Evolutionary conservation across 306 rosid species (phyloP), one percentile per base, ranked within the genome.

Genomic region (Quercus rubra): DNA sequence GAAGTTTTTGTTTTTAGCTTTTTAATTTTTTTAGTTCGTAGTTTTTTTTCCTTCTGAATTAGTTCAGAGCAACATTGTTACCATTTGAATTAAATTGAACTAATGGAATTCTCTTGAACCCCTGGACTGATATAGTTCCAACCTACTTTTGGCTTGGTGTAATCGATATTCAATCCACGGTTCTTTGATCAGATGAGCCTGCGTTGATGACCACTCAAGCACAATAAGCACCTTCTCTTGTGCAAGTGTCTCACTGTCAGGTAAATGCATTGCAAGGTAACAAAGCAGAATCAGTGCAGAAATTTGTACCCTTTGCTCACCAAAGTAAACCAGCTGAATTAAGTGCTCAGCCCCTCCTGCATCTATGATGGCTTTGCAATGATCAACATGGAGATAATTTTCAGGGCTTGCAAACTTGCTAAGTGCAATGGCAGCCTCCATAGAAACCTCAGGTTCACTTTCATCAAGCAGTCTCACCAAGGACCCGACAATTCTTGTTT

Each of bases 71-170:
- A 54, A 46, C 64, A 58, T 55, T 61, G 28, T 49, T 80, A 43
- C 70, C 73, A 23, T 58, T 10, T 56, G 46, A 8, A 41, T 41
- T 41, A 7, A 41, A 58, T 35, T 25, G 64, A 80, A 80, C 87
- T 80, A 92, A 35, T 85, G 85, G 76, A 89, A 90, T 73, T 91
- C 95, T 77, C 97, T 88, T 2, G 92, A 78, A 27, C 89, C 94
- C 85, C 97, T 88, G 35, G 97, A 93, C 79, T 92, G 97, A 80
- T 92, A 92, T 21, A 89, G 92, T 74, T 90, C 97, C 80, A 92
- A 78, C 56, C 96, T 82, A 78, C 97, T 91, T 73, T 91, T 93
- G 54, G 97, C 94, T 78, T 93, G 94, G 3, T 90, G 92, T 61
- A 93, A 70, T 1, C 87, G 51, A 4, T 51, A 35, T 69, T 84